Evolutionary conservation across 768 basidiomycete species (phyloP).

Genomic region (Gymnopilus junonius): DNA sequence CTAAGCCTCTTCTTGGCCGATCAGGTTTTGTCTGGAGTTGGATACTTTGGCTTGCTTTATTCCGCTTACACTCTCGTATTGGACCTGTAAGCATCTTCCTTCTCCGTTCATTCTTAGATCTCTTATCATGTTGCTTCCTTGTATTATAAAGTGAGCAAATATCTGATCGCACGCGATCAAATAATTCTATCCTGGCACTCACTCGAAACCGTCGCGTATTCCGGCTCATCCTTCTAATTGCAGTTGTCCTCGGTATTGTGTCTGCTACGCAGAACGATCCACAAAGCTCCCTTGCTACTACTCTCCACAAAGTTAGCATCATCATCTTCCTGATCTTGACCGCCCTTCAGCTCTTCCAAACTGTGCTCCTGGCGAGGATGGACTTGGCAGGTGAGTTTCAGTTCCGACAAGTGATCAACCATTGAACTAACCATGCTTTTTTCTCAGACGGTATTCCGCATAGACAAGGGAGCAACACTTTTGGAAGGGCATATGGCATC

Average conservation of each 20-base stretch:
- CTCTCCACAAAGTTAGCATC: slow-evolving; percentile 36
- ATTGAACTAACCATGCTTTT: neutral
- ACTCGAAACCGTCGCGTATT: slow-evolving; percentile 1
- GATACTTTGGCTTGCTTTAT: slow-evolving; percentile 48
- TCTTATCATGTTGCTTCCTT: neutral
- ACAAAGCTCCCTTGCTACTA: neutral
- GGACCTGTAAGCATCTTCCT: slow-evolving; percentile 38
- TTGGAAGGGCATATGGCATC: slow-evolving; percentile 33
- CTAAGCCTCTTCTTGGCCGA: slow-evolving; percentile 40
- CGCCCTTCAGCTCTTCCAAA: slow-evolving; percentile 35
- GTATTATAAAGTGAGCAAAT: neutral
- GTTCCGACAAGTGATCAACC: neutral
- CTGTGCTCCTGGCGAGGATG: slow-evolving; percentile 25
- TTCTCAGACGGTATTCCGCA: neutral
- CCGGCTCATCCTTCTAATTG: neutral
- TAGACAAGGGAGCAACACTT: slow-evolving; percentile 6
- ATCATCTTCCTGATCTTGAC: slow-evolving; percentile 43
- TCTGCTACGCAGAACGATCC: neutral
- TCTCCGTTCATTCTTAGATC: neutral
- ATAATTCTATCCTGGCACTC: neutral
- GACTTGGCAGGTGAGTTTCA: slow-evolving; percentile 31
- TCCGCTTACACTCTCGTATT: slow-evolving; percentile 46
- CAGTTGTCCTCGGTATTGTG: neutral
- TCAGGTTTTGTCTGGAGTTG: slow-evolving; percentile 43
- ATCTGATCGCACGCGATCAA: neutral